Conservation (phyloP, 2,329 filamentous ascomycete species). For the Aspergillus tamarii region DNA sequence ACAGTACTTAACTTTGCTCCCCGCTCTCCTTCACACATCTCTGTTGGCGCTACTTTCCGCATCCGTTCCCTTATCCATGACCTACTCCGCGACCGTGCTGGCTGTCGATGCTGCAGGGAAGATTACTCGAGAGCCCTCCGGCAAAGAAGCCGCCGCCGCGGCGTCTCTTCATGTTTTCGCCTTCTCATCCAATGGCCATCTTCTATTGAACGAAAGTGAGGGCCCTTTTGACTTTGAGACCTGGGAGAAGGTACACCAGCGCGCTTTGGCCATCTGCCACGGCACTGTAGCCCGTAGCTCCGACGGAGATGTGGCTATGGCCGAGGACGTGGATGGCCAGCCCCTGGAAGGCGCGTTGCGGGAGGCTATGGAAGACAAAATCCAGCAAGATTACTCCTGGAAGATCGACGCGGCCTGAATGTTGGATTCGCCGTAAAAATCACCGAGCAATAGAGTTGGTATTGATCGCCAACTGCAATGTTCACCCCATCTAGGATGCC, state of each 20-base stretch:
- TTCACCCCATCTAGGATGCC: background rate
- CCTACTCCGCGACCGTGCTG: constrained; percentile 67
- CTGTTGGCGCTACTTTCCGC: constrained; percentile 79
- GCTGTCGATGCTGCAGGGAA: constrained; percentile 54
- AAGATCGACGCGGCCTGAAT: constrained; percentile 41
- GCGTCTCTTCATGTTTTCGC: constrained; percentile 80
- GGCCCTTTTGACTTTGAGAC: constrained; percentile 74
- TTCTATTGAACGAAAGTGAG: constrained; percentile 80
- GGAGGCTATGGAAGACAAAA: constrained; percentile 62
- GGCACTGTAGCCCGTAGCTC: constrained; percentile 41
- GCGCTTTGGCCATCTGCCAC: constrained; percentile 69
- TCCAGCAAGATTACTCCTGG: constrained; percentile 46
- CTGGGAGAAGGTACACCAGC: constrained; percentile 72
- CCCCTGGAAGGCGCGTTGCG: constrained; percentile 64
- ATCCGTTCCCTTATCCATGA: constrained; percentile 76
- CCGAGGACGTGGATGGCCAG: constrained; percentile 44
- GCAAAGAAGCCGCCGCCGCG: constrained; percentile 63
- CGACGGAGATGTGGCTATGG: constrained; percentile 49
- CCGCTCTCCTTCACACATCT: constrained; percentile 78
- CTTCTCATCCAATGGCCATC: constrained; percentile 72
- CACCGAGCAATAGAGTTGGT: background rate
- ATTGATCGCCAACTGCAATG: background rate
- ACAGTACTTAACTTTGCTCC: constrained; percentile 77
- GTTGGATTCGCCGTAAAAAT: background rate
- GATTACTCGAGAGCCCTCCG: constrained; percentile 64